Percentiles rank a stretch among this genome's conserved stretches.
Conservation (phyloP, 1,139 yeast genomes). For the Cylindricascospora bacillispora region DNA sequence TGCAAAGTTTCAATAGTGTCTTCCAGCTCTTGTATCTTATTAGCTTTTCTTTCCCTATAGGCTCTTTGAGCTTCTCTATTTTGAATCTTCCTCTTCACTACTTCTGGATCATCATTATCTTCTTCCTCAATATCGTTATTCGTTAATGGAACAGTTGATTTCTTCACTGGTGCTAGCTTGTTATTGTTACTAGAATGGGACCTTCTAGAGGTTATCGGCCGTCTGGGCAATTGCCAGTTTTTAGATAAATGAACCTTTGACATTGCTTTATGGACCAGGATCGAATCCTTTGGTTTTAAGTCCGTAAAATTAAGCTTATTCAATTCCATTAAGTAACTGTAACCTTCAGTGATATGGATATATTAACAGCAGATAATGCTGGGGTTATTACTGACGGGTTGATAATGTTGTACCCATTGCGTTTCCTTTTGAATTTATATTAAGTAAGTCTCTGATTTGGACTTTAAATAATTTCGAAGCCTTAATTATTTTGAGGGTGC, state of each 20-base stretch:
- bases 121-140: too few relatives aligned
- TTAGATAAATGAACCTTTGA: conserved; percentile 3
- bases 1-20: conserved; percentile 54
- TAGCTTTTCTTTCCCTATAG: conserved; percentile 34
- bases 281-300: conserved; percentile 3
- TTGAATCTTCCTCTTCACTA: conserved; percentile 30
- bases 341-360: too few relatives aligned
- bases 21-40: conserved; percentile 41
- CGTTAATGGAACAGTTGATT: not conserved
- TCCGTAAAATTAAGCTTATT: not conserved
- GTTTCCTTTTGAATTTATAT: too few relatives aligned
- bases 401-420: too few relatives aligned
- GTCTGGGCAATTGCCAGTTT: conserved; percentile 4
- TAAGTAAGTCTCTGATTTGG: too few relatives aligned
- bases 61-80: conserved; percentile 95
- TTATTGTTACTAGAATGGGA: too few relatives aligned
- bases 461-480: too few relatives aligned
- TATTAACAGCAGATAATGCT: too few relatives aligned
- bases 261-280: conserved; percentile 1
- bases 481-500: too few relatives aligned
- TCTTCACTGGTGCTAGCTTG: not conserved
- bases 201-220: conserved; percentile 2
- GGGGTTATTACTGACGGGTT: too few relatives aligned
- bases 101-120: not conserved
- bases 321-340: too few relatives aligned